Evolutionary conservation across 2,329 filamentous ascomycete species (phyloP).

Genomic region (Macrophomina phaseolina): DNA sequence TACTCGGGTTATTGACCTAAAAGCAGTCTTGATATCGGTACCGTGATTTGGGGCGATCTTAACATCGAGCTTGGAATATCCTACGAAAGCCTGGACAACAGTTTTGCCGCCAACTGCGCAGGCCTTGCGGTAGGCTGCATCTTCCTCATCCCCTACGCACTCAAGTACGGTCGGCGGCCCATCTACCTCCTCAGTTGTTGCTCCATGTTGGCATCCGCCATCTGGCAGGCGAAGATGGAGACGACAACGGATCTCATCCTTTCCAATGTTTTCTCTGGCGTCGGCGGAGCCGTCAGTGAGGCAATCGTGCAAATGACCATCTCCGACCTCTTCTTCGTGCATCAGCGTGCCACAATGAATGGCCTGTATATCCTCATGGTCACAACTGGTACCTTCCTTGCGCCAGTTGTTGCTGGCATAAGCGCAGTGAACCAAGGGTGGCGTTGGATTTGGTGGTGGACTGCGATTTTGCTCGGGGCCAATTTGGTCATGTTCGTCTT

Average conservation of each 20-base stretch:
- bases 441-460: constrained; percentile 61
- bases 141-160: constrained; percentile 52
- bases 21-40: constrained; percentile 44
- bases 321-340: constrained; percentile 56
- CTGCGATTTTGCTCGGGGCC: constrained; percentile 47
- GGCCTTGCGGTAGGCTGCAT: constrained; percentile 50
- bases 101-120: constrained; percentile 52
- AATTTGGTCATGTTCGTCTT: constrained; percentile 38
- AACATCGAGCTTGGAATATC: constrained; percentile 51
- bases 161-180: constrained; percentile 55
- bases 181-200: constrained; percentile 52
- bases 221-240: constrained; percentile 53
- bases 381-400: constrained; percentile 24
- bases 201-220: constrained; percentile 42
- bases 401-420: neutral
- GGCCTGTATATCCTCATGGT: constrained; percentile 49
- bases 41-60: constrained; percentile 51
- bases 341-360: constrained; percentile 56
- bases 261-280: constrained; percentile 50
- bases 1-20: constrained; percentile 30
- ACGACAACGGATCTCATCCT: constrained; percentile 52
- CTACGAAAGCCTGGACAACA: constrained; percentile 50
- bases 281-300: constrained; percentile 53
- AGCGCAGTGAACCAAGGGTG: constrained; percentile 45
- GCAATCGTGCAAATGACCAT: constrained; percentile 47